A percentile compares a stretch with the other conserved stretches of the same genome.
These are phyloP conservation scores for Mortierella sp. DNA, from an alignment of 371 early-diverging fungal species.

Conservation along the genomic window DNA sequence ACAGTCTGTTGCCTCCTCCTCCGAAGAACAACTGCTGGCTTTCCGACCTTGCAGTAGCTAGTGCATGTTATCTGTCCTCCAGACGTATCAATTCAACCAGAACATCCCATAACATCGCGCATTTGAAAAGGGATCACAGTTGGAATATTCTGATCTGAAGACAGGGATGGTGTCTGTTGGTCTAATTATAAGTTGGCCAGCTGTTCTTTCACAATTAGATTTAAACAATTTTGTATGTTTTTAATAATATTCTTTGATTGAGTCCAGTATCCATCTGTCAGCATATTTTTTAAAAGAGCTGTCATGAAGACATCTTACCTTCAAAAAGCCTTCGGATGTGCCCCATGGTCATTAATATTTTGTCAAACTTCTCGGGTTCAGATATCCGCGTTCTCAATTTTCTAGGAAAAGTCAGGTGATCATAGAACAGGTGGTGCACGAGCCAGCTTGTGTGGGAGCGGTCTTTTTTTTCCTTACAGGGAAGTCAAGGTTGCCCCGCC, in stretches of 20 bases:
- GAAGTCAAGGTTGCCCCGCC: too few species aligned
- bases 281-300: constrained; percentile 3
- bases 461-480: too few species aligned
- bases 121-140: constrained; percentile 3
- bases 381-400: background rate
- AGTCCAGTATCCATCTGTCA: background rate
- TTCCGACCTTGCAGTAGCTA: constrained; percentile 51
- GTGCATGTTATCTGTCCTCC: constrained; percentile 50
- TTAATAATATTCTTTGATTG: background rate
- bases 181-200: background rate
- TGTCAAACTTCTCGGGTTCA: background rate
- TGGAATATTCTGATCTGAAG: background rate
- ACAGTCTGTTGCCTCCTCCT: constrained; percentile 40
- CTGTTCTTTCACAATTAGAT: background rate
- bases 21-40: constrained; percentile 45
- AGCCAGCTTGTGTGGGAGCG: too few species aligned
- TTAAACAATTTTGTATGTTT: background rate
- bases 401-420: too few species aligned
- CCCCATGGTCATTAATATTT: background rate
- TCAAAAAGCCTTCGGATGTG: constrained; percentile 2
- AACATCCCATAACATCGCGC: constrained; percentile 32
- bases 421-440: too few species aligned
- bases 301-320: background rate
- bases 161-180: constrained; percentile 4
- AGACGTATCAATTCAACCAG: constrained; percentile 44